Conservation (phyloP, 176 grass and related monocot species). For the Carex parvula region DNA sequence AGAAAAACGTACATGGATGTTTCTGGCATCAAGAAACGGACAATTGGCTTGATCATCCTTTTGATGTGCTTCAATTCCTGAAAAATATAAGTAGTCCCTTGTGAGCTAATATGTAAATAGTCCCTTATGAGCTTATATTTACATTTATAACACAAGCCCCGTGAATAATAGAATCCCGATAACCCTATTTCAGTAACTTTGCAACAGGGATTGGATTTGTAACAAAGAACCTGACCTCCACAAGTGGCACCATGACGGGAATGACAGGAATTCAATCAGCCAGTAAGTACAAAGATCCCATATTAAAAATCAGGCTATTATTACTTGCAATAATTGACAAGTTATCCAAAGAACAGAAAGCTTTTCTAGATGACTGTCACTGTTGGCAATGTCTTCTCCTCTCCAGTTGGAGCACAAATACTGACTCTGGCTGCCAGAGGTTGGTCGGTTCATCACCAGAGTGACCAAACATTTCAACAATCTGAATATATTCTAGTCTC, state of each 20-base stretch:
- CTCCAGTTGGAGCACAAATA: background rate
- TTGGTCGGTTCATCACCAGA: background rate
- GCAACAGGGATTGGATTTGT: background rate
- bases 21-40: background rate
- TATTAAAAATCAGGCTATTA: background rate
- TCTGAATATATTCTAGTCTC: background rate
- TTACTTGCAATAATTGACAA: background rate
- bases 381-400: background rate
- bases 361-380: background rate
- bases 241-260: background rate
- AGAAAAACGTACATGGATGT: too few species aligned
- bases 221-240: background rate
- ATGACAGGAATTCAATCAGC: background rate
- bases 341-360: background rate
- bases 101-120: too few species aligned
- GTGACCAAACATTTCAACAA: background rate
- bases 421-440: background rate
- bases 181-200: background rate
- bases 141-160: background rate
- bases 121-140: background rate
- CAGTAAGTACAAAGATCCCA: background rate
- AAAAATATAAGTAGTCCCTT: too few species aligned
- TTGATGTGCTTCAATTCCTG: background rate
- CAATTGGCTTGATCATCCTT: background rate
- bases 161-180: background rate